A percentile compares a stretch with the other conserved stretches of the same genome.
These are phyloP conservation scores for Hypomyces perniciosus DNA, from an alignment of 2,329 filamentous ascomycete genomes.

Conservation along the genomic window DNA sequence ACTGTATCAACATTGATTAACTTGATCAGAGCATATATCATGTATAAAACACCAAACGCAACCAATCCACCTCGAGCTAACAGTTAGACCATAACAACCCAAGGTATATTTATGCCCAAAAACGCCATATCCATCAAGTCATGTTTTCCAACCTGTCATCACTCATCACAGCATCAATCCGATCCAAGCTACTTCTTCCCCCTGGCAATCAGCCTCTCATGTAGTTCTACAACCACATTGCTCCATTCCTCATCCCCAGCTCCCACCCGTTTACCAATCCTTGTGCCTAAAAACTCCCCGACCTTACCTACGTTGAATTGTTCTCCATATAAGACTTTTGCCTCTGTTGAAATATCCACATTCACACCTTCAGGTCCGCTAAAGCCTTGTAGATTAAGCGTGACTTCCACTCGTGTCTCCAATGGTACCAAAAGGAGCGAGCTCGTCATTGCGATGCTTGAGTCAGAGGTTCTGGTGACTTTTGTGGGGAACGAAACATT, in stretches of 20 bases:
- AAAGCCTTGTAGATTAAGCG: constrained; percentile 47
- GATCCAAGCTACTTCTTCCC: constrained; percentile 41
- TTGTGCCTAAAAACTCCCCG: constrained; percentile 58
- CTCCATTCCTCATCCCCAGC: constrained; percentile 43
- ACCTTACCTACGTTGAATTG: constrained; percentile 71
- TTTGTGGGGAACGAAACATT: constrained; percentile 59
- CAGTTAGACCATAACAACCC: neutral
- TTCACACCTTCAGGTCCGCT: constrained; percentile 45
- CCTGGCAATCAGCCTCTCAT: constrained; percentile 48
- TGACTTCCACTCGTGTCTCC: constrained; percentile 62
- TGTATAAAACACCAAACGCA: too few relatives aligned
- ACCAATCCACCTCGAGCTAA: too few relatives aligned
- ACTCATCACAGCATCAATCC: constrained; percentile 21
- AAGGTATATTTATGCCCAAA: constrained; percentile 11
- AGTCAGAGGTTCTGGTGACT: constrained; percentile 58
- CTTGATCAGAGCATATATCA: too few relatives aligned
- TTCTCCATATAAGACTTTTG: constrained; percentile 69
- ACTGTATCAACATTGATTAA: too few relatives aligned
- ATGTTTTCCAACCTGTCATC: constrained; percentile 20
- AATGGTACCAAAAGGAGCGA: constrained; percentile 58
- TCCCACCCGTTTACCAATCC: constrained; percentile 40
- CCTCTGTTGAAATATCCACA: constrained; percentile 48
- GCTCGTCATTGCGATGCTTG: constrained; percentile 55
- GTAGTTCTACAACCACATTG: constrained; percentile 49
- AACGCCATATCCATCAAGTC: constrained; percentile 12